Evolutionary conservation across 2,329 filamentous ascomycete genomes (phyloP).

Genomic region (Ophiostoma sp.): DNA sequence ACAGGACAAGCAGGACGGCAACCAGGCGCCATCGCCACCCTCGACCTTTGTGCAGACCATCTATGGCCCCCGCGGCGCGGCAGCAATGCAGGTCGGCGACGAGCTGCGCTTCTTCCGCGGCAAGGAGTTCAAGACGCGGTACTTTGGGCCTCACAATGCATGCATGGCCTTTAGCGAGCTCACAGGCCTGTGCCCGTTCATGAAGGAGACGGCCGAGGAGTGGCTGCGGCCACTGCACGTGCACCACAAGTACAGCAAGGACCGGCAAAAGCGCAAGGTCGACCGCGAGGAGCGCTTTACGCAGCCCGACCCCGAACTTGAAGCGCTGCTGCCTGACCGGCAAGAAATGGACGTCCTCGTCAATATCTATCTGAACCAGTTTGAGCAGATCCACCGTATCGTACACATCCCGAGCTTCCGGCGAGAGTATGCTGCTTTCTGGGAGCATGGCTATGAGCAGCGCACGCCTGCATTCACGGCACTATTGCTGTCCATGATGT

Average conservation of each 20-base stretch:
- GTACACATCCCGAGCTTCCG: slow-evolving; percentile 55
- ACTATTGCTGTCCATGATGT: slow-evolving; percentile 55
- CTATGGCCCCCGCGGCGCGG: slow-evolving; percentile 38
- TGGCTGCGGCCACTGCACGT: slow-evolving; percentile 56
- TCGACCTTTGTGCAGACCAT: slow-evolving; percentile 32
- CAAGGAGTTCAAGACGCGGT: slow-evolving; percentile 56
- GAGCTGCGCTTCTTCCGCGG: slow-evolving; percentile 55
- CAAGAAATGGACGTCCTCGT: slow-evolving; percentile 35
- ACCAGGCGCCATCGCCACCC: slow-evolving; percentile 26
- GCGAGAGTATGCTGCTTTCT: slow-evolving; percentile 52
- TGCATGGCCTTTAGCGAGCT: slow-evolving; percentile 57
- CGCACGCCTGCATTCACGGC: slow-evolving; percentile 52
- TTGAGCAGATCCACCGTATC: slow-evolving; percentile 43
- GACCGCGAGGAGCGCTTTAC: slow-evolving; percentile 48
- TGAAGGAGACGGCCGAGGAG: slow-evolving; percentile 58
- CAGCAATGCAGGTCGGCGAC: slow-evolving; percentile 34
- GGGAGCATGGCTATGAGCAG: slow-evolving; percentile 41
- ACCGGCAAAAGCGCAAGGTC: slow-evolving; percentile 49
- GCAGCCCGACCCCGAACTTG: slow-evolving; percentile 46
- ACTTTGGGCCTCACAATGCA: slow-evolving; percentile 56
- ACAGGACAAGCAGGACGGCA: slow-evolving; percentile 25
- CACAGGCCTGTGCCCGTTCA: slow-evolving; percentile 54
- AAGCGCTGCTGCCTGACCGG: slow-evolving; percentile 41
- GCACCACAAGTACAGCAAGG: slow-evolving; percentile 50
- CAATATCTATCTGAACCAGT: slow-evolving; percentile 37